Conservation (phyloP, 192 early-diverging fungal species). For the Diversispora epigaea region DNA sequence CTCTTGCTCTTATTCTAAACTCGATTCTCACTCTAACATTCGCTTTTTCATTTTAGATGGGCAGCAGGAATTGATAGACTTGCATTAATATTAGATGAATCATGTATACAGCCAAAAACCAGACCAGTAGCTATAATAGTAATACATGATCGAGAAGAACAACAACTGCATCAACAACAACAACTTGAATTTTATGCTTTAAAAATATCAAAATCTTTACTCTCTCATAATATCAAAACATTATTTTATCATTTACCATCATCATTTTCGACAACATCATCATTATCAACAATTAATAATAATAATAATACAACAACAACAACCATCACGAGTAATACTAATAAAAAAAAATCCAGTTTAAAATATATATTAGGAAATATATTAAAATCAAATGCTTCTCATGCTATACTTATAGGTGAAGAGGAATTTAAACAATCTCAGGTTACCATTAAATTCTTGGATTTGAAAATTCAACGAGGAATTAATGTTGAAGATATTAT, state of each 20-base stretch:
- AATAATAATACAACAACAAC: too few relatives aligned
- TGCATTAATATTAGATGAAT: slow-evolving; percentile 43
- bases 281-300: too few relatives aligned
- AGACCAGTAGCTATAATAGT: slow-evolving; percentile 39
- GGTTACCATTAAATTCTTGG: slow-evolving; percentile 37
- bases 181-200: slow-evolving; percentile 3
- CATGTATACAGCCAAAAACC: neutral
- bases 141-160: slow-evolving; percentile 31
- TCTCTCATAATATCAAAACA: slow-evolving; percentile 14
- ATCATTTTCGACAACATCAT: too few relatives aligned
- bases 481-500: slow-evolving; percentile 8
- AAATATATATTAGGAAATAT: slow-evolving; percentile 36
- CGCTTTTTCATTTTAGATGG: slow-evolving; percentile 44
- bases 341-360: slow-evolving; percentile 1
- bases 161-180: neutral
- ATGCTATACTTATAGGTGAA: slow-evolving; percentile 40
- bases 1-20: neutral
- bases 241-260: slow-evolving; percentile 29
- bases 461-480: slow-evolving; percentile 17
- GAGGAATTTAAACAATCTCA: slow-evolving; percentile 35
- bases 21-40: neutral
- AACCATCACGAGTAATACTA: neutral
- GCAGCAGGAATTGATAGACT: slow-evolving; percentile 66
- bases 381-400: slow-evolving; percentile 39
- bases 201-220: slow-evolving; percentile 28